These are phyloP conservation scores for Heliocybe sulcata DNA, from an alignment of 1,284 basidiomycete species.

Conservation along the genomic window DNA sequence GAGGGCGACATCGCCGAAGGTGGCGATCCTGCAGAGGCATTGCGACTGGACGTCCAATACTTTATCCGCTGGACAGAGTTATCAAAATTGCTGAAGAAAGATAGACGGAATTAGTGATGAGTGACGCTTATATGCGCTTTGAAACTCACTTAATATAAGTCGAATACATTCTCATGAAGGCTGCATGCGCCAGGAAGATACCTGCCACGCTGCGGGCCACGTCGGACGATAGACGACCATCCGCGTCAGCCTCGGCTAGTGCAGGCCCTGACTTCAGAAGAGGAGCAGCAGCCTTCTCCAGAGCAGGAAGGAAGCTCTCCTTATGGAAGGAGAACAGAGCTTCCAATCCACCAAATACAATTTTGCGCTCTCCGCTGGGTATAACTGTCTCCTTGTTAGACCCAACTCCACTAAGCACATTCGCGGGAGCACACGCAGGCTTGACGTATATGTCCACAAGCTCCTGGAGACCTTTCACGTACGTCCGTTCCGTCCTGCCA, in stretches of 20 bases:
- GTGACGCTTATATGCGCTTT: not conserved
- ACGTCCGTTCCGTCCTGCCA: conserved; percentile 87
- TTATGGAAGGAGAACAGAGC: conserved; percentile 89
- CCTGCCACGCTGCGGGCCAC: conserved; percentile 83
- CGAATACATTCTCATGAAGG: conserved; percentile 97
- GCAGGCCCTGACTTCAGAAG: conserved; percentile 45
- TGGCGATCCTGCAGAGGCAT: conserved; percentile 26
- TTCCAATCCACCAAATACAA: conserved; percentile 92
- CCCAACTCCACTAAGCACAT: conserved; percentile 58
- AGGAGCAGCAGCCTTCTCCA: conserved; percentile 70
- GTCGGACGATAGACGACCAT: conserved; percentile 66
- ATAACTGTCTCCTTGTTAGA: conserved; percentile 80
- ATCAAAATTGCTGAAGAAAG: conserved; percentile 73
- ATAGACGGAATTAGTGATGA: conserved; percentile 8
- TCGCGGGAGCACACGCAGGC: conserved; percentile 70
- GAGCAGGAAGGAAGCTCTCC: conserved; percentile 85
- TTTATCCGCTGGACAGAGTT: conserved; percentile 83
- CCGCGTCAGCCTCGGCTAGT: conserved; percentile 49
- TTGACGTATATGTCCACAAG: conserved; percentile 94
- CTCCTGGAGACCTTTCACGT: conserved; percentile 89
- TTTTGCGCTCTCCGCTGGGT: conserved; percentile 82
- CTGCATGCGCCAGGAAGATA: conserved; percentile 88
- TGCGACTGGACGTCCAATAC: conserved; percentile 67
- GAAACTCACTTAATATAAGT: conserved; percentile 86
- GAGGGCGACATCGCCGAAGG: conserved; percentile 46